Evolutionary conservation across 2,329 filamentous ascomycete species (phyloP).

Genomic region (Fusarium tjaetaba): DNA sequence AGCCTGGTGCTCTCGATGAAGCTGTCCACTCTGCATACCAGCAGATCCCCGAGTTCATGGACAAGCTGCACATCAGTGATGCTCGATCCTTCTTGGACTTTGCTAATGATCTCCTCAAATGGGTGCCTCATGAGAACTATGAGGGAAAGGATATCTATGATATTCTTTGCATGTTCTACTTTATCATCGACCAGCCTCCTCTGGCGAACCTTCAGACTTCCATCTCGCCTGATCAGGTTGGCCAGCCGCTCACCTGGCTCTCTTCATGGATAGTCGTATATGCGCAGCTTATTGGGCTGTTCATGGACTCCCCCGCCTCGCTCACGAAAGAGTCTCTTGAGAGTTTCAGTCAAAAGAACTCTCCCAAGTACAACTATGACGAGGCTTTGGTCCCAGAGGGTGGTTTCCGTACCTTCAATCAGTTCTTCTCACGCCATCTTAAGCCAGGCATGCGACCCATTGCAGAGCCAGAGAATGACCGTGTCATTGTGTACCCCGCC

Average conservation of each 20-base stretch:
- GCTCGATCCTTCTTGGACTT: slow-evolving; percentile 5
- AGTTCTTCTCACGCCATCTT: slow-evolving; percentile 9
- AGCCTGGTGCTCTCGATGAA: slow-evolving; percentile 1
- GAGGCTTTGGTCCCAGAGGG: slow-evolving; percentile 4
- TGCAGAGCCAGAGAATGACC: not conserved
- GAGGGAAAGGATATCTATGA: slow-evolving; percentile 4
- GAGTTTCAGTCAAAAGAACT: not conserved
- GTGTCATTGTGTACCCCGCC: slow-evolving; percentile 4
- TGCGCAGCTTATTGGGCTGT: slow-evolving; percentile 6
- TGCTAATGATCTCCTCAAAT: slow-evolving; percentile 12
- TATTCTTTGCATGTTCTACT: slow-evolving; percentile 8
- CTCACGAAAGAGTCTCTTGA: not conserved
- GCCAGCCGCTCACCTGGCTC: slow-evolving; percentile 1
- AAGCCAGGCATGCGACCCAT: slow-evolving; percentile 3
- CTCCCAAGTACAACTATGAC: not conserved
- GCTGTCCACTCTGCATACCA: not conserved
- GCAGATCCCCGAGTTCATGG: slow-evolving; percentile 11
- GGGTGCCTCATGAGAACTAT: not conserved
- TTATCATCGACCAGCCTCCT: slow-evolving; percentile 1
- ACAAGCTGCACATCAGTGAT: slow-evolving; percentile 5
- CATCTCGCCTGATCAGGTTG: not conserved
- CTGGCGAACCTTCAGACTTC: not conserved
- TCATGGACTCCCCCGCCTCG: slow-evolving; percentile 2
- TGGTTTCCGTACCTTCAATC: slow-evolving; percentile 10
- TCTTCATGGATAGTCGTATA: slow-evolving; percentile 12